Evolutionary conservation across 2,329 filamentous ascomycete species (phyloP).

Genomic region (Cercospora sesami): DNA sequence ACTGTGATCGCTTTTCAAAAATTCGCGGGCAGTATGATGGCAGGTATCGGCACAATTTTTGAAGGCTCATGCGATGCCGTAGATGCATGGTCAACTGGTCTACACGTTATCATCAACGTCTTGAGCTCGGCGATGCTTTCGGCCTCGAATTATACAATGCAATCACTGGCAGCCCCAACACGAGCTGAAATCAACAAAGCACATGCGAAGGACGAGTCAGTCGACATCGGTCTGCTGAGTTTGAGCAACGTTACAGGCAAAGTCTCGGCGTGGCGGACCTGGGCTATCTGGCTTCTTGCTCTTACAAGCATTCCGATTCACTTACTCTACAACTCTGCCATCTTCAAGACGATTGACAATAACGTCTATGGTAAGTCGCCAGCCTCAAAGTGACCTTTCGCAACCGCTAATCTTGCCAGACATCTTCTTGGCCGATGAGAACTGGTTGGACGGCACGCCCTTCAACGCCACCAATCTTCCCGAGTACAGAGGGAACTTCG

Average conservation of each 20-base stretch:
- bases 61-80: constrained; percentile 30
- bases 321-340: constrained; percentile 39
- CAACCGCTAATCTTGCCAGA: background rate
- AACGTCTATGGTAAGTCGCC: constrained; percentile 24
- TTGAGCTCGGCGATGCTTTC: constrained; percentile 49
- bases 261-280: constrained; percentile 25
- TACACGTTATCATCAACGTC: constrained; percentile 52
- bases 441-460: background rate
- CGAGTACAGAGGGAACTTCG: background rate
- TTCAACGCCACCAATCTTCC: background rate
- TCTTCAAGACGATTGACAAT: constrained; percentile 31
- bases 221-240: constrained; percentile 51
- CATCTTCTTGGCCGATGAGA: background rate
- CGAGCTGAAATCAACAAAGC: constrained; percentile 51
- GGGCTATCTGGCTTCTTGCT: constrained; percentile 32
- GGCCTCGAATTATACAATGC: constrained; percentile 55
- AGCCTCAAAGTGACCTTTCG: too few relatives aligned
- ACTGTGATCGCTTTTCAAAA: background rate
- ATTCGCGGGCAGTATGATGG: background rate
- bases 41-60: constrained; percentile 21
- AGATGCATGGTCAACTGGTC: constrained; percentile 18
- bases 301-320: constrained; percentile 41
- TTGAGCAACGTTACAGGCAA: constrained; percentile 40
- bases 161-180: constrained; percentile 53
- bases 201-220: constrained; percentile 44